Base-by-base conservation (phyloP, 768 basidiomycete genomes). In the Mycena chlorophos region DNA sequence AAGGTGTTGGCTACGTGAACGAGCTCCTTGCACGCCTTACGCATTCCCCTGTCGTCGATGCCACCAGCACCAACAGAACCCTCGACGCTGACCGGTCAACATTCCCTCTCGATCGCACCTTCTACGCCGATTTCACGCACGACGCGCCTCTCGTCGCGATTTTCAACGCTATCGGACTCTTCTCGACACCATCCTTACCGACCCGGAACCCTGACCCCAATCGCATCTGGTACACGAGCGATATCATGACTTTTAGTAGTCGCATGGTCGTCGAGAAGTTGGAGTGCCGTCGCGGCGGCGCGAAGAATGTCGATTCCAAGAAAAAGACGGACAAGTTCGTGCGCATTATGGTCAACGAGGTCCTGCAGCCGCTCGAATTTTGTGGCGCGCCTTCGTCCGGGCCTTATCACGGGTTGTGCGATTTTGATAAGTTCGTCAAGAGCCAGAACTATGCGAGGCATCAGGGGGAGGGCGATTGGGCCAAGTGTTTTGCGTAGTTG, bases 1-100 rank as follows among this genome's bases (percentile, higher is more conserved):
- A 91, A 66, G 91, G 91, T 20, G 86, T 94, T 4, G 94, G 93
- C 2, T 96, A 91, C 64, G 76, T 90, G 65, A 93, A 93, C 66
- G 93, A 95, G 72, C 80, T 96, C 8, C 69, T 95, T 17, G 89
- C 91, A 0, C 83, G 94, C 10, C 77, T 95, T 37, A 89, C 86
- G 0, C 75, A 75, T n/a, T 69, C 69, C 8, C 81, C 83, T 0
- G 87, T 91, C 26, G 64, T 65, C 25, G 90, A 92, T 67, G 67
- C 79, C 59, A 92, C 90, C 0, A 85, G 87, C 61, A 89, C 87
- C 1, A 94, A 94, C 68, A 71, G 69, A 10, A 93, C 91, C 1
- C 77, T 94, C 22, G 84, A 88, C 64, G 60, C 74, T 0, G 76
- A 79, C 3, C 81, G 83, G 0, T 61, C 63, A 8, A 91, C 88